These are phyloP conservation scores for Phycomyces nitens DNA, from an alignment of 192 early-diverging fungal species.

Conservation along the genomic window DNA sequence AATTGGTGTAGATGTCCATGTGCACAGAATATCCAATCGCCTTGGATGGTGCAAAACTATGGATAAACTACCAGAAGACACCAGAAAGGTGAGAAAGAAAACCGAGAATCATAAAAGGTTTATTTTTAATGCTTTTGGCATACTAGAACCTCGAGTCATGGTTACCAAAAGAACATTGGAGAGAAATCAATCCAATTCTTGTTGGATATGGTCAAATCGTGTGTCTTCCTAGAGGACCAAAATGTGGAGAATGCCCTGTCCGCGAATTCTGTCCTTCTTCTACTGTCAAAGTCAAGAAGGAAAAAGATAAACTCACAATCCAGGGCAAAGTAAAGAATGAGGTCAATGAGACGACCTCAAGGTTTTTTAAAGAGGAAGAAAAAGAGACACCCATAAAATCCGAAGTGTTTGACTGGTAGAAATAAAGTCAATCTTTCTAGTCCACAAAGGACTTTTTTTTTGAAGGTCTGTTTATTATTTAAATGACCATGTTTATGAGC, in stretches of 20 bases:
- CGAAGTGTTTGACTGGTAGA: too few species aligned
- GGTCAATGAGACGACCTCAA: too few species aligned
- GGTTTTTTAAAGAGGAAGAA: too few species aligned
- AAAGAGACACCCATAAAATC: too few species aligned
- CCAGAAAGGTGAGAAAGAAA: slow-evolving; percentile 49
- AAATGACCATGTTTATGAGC: too few species aligned
- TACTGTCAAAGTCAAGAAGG: slow-evolving; percentile 8
- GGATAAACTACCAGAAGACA: slow-evolving; percentile 75
- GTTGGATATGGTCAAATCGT: slow-evolving; percentile 90
- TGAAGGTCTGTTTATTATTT: too few species aligned
- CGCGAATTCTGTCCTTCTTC: slow-evolving; percentile 58
- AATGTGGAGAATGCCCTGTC: slow-evolving; percentile 80
- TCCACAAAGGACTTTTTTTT: too few species aligned
- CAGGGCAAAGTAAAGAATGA: not conserved
- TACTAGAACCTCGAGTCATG: slow-evolving; percentile 64
- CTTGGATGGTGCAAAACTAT: slow-evolving; percentile 83
- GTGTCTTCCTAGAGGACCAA: slow-evolving; percentile 72
- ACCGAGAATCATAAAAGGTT: not conserved
- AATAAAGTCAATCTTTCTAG: too few species aligned
- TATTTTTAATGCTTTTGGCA: slow-evolving; percentile 14
- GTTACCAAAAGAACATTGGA: slow-evolving; percentile 83
- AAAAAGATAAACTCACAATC: not conserved
- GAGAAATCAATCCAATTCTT: slow-evolving; percentile 80
- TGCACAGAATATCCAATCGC: slow-evolving; percentile 85
- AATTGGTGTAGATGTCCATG: slow-evolving; percentile 96